These are phyloP conservation scores for Diaporthe vexans DNA, from an alignment of 2,329 filamentous ascomycete species.

Conservation along the genomic window DNA sequence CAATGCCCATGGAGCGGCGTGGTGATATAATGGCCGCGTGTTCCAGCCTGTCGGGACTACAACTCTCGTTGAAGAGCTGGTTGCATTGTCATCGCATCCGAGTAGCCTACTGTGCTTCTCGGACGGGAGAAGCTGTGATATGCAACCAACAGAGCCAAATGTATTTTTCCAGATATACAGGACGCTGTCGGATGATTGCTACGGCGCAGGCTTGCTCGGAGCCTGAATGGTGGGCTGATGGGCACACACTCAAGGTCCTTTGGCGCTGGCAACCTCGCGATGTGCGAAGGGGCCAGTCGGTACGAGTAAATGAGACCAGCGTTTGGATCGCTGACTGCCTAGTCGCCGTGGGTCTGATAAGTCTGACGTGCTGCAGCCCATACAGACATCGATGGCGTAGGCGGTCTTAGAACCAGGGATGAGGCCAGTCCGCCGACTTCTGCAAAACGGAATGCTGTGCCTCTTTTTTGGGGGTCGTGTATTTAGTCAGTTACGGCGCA, in stretches of 20 bases:
- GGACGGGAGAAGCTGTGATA: not conserved
- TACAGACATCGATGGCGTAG: not conserved
- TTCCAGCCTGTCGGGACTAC: slow-evolving; percentile 1
- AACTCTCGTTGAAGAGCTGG: not conserved
- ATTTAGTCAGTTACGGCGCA: not conserved
- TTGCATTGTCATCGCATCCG: not conserved
- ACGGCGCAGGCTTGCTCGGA: too few species aligned
- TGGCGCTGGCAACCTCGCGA: not conserved
- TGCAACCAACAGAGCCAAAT: not conserved
- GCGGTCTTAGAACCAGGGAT: not conserved
- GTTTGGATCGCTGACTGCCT: not conserved
- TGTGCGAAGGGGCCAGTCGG: not conserved
- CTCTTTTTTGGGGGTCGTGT: not conserved
- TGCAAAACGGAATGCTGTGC: not conserved
- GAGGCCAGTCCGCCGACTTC: not conserved
- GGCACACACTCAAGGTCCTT: not conserved
- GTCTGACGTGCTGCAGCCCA: not conserved
- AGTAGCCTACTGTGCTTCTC: not conserved
- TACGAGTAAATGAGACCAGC: not conserved
- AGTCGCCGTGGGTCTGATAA: not conserved
- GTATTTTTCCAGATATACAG: not conserved
- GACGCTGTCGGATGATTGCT: too few species aligned
- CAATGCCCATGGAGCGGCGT: not conserved
- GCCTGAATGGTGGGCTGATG: not conserved
- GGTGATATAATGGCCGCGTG: not conserved